phyloP scores from a whole-genome alignment of 1,284 basidiomycete genomes.

The Apiotrichum gracile region DNA sequence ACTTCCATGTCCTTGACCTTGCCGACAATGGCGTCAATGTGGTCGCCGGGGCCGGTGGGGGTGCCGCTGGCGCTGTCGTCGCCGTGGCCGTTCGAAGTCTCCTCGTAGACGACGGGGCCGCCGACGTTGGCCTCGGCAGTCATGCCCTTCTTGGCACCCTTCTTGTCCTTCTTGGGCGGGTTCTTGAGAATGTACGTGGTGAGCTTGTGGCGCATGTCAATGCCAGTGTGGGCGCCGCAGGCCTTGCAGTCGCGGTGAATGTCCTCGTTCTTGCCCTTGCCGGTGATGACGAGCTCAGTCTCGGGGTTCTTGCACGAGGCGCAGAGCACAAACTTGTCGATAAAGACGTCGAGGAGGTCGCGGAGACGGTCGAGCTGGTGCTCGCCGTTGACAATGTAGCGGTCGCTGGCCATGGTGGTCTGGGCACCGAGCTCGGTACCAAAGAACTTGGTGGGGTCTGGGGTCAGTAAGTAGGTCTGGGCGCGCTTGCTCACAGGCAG shows the following conservation, averaged over 20 bases:
- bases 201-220: slow-evolving; percentile 97
- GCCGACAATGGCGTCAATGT: slow-evolving; percentile 53
- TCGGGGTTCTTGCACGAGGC: slow-evolving; percentile 98
- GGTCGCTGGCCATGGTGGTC: slow-evolving; percentile 90
- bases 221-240: slow-evolving; percentile 81
- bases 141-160: slow-evolving; percentile 54
- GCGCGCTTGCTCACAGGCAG: slow-evolving; percentile 55
- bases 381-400: slow-evolving; percentile 98
- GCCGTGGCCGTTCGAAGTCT: slow-evolving; percentile 26
- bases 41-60: slow-evolving; percentile 35
- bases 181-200: slow-evolving; percentile 97
- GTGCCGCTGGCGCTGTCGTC: slow-evolving; percentile 22
- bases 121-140: slow-evolving; percentile 43
- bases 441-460: slow-evolving; percentile 97
- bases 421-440: slow-evolving; percentile 98
- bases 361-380: slow-evolving; percentile 88
- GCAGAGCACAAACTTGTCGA: slow-evolving; percentile 97
- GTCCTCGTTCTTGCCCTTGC: slow-evolving; percentile 63
- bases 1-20: slow-evolving; percentile 73
- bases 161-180: slow-evolving; percentile 70
- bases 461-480: slow-evolving; percentile 2
- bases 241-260: slow-evolving; percentile 98
- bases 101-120: slow-evolving; percentile 41
- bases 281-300: slow-evolving; percentile 86
- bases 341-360: slow-evolving; percentile 93